A percentile compares a stretch with the other conserved stretches of the same genome.
phyloP scores from a whole-genome alignment of 2,329 filamentous ascomycete species.

The Chaetomium strumarium region DNA sequence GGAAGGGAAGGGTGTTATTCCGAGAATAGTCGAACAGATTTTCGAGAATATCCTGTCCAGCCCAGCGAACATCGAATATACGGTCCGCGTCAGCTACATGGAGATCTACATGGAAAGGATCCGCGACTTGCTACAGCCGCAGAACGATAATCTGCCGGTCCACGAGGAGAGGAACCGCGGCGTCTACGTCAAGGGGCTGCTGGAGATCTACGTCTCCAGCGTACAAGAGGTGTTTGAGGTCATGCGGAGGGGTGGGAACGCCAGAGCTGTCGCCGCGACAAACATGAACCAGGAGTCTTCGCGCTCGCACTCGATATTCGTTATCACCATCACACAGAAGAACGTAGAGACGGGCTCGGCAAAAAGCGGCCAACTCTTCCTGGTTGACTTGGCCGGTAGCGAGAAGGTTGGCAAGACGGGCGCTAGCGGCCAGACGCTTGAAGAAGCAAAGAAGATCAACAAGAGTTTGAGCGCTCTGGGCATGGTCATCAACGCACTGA shows the following conservation, averaged over 20 bases:
- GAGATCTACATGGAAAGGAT: slow-evolving; percentile 99
- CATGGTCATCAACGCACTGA: slow-evolving; percentile 98
- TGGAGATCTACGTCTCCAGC: slow-evolving; percentile 93
- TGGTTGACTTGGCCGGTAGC: slow-evolving; percentile 96
- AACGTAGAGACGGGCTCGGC: slow-evolving; percentile 93
- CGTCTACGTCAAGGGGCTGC: slow-evolving; percentile 90
- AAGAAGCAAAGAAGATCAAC: slow-evolving; percentile 99
- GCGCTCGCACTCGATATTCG: slow-evolving; percentile 95
- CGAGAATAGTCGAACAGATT: slow-evolving; percentile 94
- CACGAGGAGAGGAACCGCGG: slow-evolving; percentile 96
- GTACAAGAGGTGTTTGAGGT: slow-evolving; percentile 96
- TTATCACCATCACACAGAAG: slow-evolving; percentile 95
- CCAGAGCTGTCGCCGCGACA: slow-evolving; percentile 87
- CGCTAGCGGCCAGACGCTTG: slow-evolving; percentile 91
- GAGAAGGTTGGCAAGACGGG: slow-evolving; percentile 99
- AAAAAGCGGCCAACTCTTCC: slow-evolving; percentile 92
- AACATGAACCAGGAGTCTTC: slow-evolving; percentile 99
- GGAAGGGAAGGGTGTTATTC: slow-evolving; percentile 85
- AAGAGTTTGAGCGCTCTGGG: slow-evolving; percentile 97
- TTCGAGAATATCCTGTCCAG: slow-evolving; percentile 92
- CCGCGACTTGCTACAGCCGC: slow-evolving; percentile 82
- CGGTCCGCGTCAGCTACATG: slow-evolving; percentile 98
- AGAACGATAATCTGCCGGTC: slow-evolving; percentile 94
- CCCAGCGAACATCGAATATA: slow-evolving; percentile 92
- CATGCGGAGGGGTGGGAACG: slow-evolving; percentile 84